A percentile compares a stretch with the other conserved stretches of the same genome.
Conservation (phyloP, 768 basidiomycete species). For the Boletellus sp. region DNA sequence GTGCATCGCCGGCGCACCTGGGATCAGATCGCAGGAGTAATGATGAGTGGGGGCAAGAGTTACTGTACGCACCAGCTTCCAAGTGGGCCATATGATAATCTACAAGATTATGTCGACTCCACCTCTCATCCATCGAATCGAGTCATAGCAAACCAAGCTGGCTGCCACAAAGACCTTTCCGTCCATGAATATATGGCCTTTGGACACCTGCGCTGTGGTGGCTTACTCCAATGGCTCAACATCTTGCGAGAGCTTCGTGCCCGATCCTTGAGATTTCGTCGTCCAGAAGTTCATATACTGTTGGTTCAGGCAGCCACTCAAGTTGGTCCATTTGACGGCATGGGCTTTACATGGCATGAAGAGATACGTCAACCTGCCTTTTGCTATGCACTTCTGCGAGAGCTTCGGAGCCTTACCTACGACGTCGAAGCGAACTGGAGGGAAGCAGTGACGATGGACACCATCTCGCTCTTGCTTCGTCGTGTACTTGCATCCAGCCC, state of each 20-base stretch:
- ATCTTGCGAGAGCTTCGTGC: slow-evolving; percentile 40
- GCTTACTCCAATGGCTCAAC: slow-evolving; percentile 48
- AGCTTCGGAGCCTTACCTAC: slow-evolving; percentile 31
- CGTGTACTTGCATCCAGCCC: slow-evolving; percentile 33
- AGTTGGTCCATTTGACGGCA: slow-evolving; percentile 29
- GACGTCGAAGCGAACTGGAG: slow-evolving; percentile 42
- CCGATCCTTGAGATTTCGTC: slow-evolving; percentile 35
- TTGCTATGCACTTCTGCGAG: slow-evolving; percentile 30
- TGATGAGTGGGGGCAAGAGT: slow-evolving; percentile 12
- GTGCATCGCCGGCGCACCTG: slow-evolving; percentile 22
- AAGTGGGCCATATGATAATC: slow-evolving; percentile 28
- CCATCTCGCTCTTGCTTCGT: slow-evolving; percentile 29
- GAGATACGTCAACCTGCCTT: slow-evolving; percentile 34
- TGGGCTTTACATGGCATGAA: slow-evolving; percentile 35
- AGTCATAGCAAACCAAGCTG: slow-evolving; percentile 39
- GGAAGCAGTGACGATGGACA: slow-evolving; percentile 29
- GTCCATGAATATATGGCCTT: slow-evolving; percentile 46
- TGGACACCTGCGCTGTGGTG: slow-evolving; percentile 42
- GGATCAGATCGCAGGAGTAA: slow-evolving; percentile 26
- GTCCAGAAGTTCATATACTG: slow-evolving; percentile 38
- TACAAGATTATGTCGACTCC: slow-evolving; percentile 35
- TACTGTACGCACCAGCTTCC: slow-evolving; percentile 34
- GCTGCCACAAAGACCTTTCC: slow-evolving; percentile 38
- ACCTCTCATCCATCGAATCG: slow-evolving; percentile 40
- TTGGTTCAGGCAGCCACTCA: slow-evolving; percentile 43